These are phyloP conservation scores for Penicillium pancosmium DNA, from an alignment of 495 filamentous ascomycete species.

Conservation along the genomic window DNA sequence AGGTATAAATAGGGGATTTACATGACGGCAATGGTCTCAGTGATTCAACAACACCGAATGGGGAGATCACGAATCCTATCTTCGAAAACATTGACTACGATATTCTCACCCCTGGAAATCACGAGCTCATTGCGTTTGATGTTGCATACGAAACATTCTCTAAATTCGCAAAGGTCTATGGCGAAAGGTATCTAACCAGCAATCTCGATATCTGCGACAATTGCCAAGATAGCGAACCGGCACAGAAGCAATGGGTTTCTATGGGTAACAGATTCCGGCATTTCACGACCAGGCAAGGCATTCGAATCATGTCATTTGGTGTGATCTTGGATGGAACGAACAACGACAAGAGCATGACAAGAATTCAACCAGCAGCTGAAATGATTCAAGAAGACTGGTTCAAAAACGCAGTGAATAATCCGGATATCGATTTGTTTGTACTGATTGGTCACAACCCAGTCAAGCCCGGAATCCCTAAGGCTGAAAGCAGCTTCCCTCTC, in stretches of 20 bases:
- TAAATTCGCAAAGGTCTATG: conserved; percentile 39
- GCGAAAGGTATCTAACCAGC: conserved; percentile 45
- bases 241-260: conserved; percentile 30
- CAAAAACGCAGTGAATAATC: conserved; percentile 34
- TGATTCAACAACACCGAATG: conserved; percentile 41
- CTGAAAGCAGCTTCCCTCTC: conserved; percentile 29
- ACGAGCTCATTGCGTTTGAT: conserved; percentile 34
- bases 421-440: conserved; percentile 41
- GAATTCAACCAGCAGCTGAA: conserved; percentile 13
- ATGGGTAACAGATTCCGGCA: conserved; percentile 40
- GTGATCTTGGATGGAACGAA: conserved; percentile 34
- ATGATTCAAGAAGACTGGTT: conserved; percentile 33
- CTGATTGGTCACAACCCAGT: conserved; percentile 43
- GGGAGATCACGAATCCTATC: conserved; percentile 38
- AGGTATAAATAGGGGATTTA: conserved; percentile 30
- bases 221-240: conserved; percentile 15
- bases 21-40: conserved; percentile 46
- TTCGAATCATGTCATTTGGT: conserved; percentile 46
- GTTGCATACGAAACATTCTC: conserved; percentile 36
- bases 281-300: conserved; percentile 36
- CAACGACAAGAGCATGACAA: conserved; percentile 17
- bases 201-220: conserved; percentile 38
- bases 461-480: conserved; percentile 10
- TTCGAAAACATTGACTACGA: conserved; percentile 48
- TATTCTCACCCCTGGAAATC: conserved; percentile 45